A percentile compares a stretch with the other conserved stretches of the same genome.
Evolutionary conservation across 768 basidiomycete genomes (phyloP).

Genomic region (Trametes punicea): DNA sequence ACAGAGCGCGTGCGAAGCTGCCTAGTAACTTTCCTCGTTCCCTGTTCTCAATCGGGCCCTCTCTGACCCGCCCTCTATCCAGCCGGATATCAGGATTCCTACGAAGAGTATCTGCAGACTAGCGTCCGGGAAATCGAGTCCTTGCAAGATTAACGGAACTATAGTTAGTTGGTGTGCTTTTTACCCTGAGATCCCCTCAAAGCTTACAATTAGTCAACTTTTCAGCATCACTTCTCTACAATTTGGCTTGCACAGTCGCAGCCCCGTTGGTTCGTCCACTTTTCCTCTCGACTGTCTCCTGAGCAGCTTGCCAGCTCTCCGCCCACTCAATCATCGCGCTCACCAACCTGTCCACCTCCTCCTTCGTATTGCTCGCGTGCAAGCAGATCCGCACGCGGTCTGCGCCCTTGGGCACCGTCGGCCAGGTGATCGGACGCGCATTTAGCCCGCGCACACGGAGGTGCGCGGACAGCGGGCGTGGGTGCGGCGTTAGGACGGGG

Average conservation of each 20-base stretch:
- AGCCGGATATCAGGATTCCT: conserved; percentile 63
- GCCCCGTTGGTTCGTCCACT: background rate
- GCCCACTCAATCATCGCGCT: conserved; percentile 28
- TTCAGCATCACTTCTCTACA: background rate
- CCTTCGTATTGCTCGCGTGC: conserved; percentile 67
- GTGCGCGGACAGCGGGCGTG: conserved; percentile 71
- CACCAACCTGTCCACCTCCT: conserved; percentile 57
- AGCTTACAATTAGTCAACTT: background rate
- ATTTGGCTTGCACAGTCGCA: conserved; percentile 18
- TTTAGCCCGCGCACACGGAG: conserved; percentile 54
- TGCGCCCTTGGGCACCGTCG: conserved; percentile 85
- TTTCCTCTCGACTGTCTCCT: background rate
- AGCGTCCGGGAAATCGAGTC: conserved; percentile 62
- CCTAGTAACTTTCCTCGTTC: conserved; percentile 39
- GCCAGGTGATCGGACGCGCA: conserved; percentile 77
- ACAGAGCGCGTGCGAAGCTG: conserved; percentile 50
- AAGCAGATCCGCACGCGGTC: conserved; percentile 89
- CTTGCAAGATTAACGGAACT: conserved; percentile 52
- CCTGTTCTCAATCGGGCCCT: background rate
- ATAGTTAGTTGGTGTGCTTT: background rate
- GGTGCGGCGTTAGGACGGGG: conserved; percentile 74
- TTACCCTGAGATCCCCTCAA: background rate
- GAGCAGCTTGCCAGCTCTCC: conserved; percentile 13
- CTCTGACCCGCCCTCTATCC: background rate
- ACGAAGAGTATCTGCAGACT: conserved; percentile 52